Evolutionary conservation across 495 filamentous ascomycete species (phyloP).

Genomic region (Lasiosphaeria ovina): DNA sequence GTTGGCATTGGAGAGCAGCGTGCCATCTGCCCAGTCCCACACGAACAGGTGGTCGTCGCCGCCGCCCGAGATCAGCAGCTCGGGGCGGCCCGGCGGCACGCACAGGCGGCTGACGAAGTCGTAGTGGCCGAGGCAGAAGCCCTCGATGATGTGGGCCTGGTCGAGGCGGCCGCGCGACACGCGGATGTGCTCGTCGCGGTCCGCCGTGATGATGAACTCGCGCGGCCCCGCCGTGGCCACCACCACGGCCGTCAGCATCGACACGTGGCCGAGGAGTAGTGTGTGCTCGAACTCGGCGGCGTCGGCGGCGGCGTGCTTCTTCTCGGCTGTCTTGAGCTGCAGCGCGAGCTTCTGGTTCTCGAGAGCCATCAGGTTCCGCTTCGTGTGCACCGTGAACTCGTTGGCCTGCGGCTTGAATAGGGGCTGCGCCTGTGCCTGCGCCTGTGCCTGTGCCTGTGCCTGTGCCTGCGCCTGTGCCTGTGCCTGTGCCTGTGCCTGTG

Average conservation of each 20-base stretch:
- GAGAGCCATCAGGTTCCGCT: conserved; percentile 70
- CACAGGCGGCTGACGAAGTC: conserved; percentile 78
- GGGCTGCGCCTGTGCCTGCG: too few species aligned
- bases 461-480: conserved; percentile 15
- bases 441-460: not conserved
- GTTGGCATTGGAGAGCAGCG: conserved; percentile 52
- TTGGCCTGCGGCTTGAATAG: conserved; percentile 57
- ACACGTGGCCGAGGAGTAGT: conserved; percentile 87
- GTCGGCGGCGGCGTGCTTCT: conserved; percentile 40
- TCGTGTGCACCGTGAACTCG: conserved; percentile 76
- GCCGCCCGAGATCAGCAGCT: conserved; percentile 77
- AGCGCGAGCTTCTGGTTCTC: conserved; percentile 64
- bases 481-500: conserved; percentile 7
- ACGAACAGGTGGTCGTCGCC: conserved; percentile 74
- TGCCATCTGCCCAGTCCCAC: conserved; percentile 73
- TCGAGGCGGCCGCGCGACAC: conserved; percentile 73
- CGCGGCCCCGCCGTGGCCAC: conserved; percentile 41
- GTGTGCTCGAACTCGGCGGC: conserved; percentile 63
- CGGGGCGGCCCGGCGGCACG: conserved; percentile 51
- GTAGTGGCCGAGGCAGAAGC: conserved; percentile 81
- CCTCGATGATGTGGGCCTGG: conserved; percentile 84
- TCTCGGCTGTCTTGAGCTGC: conserved; percentile 37
- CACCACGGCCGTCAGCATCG: conserved; percentile 76
- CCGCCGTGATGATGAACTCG: conserved; percentile 79
- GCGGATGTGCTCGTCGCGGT: conserved; percentile 96